A percentile compares a stretch with the other conserved stretches of the same genome.
phyloP scores from a whole-genome alignment of 768 basidiomycete species.

The Phlebiopsis flavidoalba region DNA sequence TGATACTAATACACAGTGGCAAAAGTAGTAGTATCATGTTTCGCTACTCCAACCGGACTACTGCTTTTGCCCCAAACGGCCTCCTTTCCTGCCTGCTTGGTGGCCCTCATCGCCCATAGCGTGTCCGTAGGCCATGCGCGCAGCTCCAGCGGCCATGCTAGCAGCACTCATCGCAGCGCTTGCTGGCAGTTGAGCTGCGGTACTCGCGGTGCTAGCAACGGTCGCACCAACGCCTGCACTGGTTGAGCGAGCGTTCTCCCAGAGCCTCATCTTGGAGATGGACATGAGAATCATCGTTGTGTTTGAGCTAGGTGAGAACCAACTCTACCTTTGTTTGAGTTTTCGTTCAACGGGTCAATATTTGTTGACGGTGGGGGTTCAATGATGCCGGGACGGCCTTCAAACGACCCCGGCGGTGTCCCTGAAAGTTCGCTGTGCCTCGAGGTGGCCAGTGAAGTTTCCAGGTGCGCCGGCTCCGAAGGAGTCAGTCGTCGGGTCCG shows the following conservation, averaged over 20 bases:
- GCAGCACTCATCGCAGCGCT: slow-evolving; percentile 22
- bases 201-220: slow-evolving; percentile 10
- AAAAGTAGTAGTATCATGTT: too few species aligned
- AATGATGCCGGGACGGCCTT: slow-evolving; percentile 51
- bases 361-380: slow-evolving; percentile 44
- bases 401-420: slow-evolving; percentile 44
- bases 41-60: neutral
- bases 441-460: slow-evolving; percentile 34
- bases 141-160: slow-evolving; percentile 28
- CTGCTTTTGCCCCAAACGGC: slow-evolving; percentile 22
- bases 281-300: neutral
- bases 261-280: slow-evolving; percentile 35
- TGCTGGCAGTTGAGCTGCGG: slow-evolving; percentile 15
- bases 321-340: slow-evolving; percentile 34
- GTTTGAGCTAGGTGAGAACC: too few species aligned
- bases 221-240: slow-evolving; percentile 11
- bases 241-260: slow-evolving; percentile 30
- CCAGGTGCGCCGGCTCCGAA: slow-evolving; percentile 36
- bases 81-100: slow-evolving; percentile 27
- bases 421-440: slow-evolving; percentile 36
- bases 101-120: slow-evolving; percentile 32
- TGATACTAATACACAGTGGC: too few species aligned
- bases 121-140: slow-evolving; percentile 33
- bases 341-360: slow-evolving; percentile 47
- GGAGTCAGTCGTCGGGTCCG: slow-evolving; percentile 34